These are phyloP conservation scores for Porcisia hertigi DNA, from an alignment of 208 protist species.

Conservation along the genomic window DNA sequence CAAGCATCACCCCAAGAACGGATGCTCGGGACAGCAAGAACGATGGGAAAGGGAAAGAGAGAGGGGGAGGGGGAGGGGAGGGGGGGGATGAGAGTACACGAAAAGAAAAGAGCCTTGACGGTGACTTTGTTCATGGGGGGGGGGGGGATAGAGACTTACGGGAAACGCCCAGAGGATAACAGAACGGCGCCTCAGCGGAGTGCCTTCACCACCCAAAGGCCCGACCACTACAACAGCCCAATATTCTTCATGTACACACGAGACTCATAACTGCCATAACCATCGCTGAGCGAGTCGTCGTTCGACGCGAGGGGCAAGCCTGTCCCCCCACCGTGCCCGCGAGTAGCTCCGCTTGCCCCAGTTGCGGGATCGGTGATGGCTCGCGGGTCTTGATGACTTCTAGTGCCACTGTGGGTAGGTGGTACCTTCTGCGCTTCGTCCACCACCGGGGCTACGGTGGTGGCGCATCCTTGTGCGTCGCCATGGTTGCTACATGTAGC, in stretches of 20 bases:
- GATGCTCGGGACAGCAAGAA: not conserved
- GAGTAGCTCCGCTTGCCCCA: not conserved
- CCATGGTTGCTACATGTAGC: conserved; percentile 3
- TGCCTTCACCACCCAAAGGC: not conserved
- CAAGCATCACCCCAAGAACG: not conserved
- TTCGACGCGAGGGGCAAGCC: conserved; percentile 18
- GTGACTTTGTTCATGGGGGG: not conserved
- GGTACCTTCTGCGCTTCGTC: not conserved
- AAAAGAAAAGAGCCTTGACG: not conserved
- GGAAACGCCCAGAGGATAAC: not conserved
- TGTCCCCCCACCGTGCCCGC: conserved; percentile 1
- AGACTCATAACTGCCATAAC: conserved; percentile 88
- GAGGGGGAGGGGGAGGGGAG: not conserved
- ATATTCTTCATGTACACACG: conserved; percentile 81
- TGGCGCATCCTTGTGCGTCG: not conserved
- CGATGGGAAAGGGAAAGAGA: not conserved
- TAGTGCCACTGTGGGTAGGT: not conserved
- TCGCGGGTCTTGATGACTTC: not conserved
- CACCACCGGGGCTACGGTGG: not conserved
- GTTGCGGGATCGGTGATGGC: conserved; percentile 10
- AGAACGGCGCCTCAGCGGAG: not conserved
- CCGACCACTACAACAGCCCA: conserved; percentile 47
- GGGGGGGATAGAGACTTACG: conserved; percentile 15
- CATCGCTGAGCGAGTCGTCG: conserved; percentile 84
- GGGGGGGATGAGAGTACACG: not conserved